Evolutionary conservation across 106 monocot genomes (phyloP).

Genomic region (Ottelia alismoides): DNA sequence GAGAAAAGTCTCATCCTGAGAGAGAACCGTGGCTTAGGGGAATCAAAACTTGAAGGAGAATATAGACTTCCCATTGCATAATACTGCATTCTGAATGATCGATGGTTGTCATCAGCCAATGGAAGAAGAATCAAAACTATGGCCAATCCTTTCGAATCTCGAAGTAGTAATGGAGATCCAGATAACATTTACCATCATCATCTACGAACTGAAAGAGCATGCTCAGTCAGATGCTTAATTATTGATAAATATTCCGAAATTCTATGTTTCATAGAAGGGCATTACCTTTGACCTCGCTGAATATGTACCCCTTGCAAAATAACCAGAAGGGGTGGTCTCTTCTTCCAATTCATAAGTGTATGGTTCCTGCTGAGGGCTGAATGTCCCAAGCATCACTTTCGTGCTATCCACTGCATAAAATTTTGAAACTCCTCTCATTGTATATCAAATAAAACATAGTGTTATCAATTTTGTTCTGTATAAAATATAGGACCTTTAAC

Average conservation of each 20-base stretch:
- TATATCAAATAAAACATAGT: no score
- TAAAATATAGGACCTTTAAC: conserved; percentile 1
- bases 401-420: conserved; percentile 28
- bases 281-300: conserved; percentile 37
- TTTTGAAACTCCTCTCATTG: no score
- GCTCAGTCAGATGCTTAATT: no score
- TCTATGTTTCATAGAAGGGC: no score
- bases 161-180: conserved; percentile 27
- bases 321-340: conserved; percentile 42
- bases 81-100: no score
- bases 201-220: conserved; percentile 29
- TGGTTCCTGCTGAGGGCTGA: conserved; percentile 28
- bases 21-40: no score
- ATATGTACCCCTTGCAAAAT: conserved; percentile 34
- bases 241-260: no score
- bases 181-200: conserved; percentile 26
- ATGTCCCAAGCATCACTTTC: conserved; percentile 44
- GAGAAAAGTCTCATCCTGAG: no score
- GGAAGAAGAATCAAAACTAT: no score
- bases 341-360: conserved; percentile 30
- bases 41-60: no score
- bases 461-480: neutral
- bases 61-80: no score
- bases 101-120: no score
- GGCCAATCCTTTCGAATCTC: conserved; percentile 38